Conservation (phyloP, 306 rosid genomes). For the Acacia crassicarpa region DNA sequence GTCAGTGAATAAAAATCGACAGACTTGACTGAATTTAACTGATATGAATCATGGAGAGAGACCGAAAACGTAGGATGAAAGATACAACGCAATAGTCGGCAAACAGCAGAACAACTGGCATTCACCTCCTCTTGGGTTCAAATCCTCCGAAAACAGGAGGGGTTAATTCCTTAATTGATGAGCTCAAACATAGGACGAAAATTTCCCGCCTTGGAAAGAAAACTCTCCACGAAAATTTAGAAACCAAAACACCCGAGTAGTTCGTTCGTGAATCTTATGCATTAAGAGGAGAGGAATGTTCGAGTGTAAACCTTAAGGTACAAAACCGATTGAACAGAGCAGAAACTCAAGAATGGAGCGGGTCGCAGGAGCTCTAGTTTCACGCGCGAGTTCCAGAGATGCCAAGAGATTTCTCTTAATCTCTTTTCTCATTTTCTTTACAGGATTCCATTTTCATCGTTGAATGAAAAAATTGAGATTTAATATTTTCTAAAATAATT, state of each 20-base stretch:
- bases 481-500: too few relatives aligned
- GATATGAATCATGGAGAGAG: slow-evolving; percentile 2
- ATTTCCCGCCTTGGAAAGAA: neutral
- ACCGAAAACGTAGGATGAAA: slow-evolving; percentile 6
- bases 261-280: slow-evolving; percentile 16
- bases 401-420: too few relatives aligned
- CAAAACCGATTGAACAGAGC: slow-evolving; percentile 12
- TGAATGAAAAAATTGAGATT: too few relatives aligned
- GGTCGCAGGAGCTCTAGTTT: neutral
- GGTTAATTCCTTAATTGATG: neutral
- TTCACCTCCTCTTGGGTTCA: neutral
- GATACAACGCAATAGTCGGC: slow-evolving; percentile 24
- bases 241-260: slow-evolving; percentile 9
- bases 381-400: slow-evolving; percentile 21
- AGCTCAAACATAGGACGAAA: neutral
- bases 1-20: neutral
- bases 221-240: neutral
- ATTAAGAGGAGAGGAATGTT: neutral
- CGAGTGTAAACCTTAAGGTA: slow-evolving; percentile 36
- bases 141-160: neutral
- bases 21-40: slow-evolving; percentile 22
- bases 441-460: too few relatives aligned
- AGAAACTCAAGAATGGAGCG: slow-evolving; percentile 19
- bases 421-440: too few relatives aligned
- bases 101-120: slow-evolving; percentile 1